phyloP scores from a whole-genome alignment of 2,329 filamentous ascomycete genomes.

The Talaromyces sp. region DNA sequence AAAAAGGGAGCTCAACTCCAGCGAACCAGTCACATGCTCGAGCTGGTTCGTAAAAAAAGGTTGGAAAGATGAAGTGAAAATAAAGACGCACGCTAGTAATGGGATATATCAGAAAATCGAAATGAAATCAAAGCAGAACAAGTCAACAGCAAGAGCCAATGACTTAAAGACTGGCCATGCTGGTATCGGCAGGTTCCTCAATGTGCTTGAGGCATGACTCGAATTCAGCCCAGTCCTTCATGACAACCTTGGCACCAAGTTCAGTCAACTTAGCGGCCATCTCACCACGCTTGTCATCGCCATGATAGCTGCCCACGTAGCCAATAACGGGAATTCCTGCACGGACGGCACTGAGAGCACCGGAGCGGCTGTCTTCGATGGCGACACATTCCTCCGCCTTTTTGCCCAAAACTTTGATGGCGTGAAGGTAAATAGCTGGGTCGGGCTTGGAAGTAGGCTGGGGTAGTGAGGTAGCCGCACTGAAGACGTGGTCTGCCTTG shows the following conservation, averaged over 20 bases:
- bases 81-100: neutral
- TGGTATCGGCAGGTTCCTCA: conserved; percentile 24
- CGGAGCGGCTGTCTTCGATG: conserved; percentile 84
- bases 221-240: conserved; percentile 47
- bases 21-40: neutral
- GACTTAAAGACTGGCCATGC: conserved; percentile 9
- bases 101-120: neutral
- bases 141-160: neutral
- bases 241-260: conserved; percentile 59
- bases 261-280: conserved; percentile 60
- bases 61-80: neutral
- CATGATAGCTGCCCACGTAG: conserved; percentile 74
- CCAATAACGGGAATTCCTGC: conserved; percentile 77
- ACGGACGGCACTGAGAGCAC: conserved; percentile 68
- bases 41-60: neutral
- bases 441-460: conserved; percentile 86
- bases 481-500: conserved; percentile 68
- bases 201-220: conserved; percentile 39
- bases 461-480: conserved; percentile 70
- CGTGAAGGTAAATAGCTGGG: conserved; percentile 78
- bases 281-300: conserved; percentile 54
- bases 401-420: conserved; percentile 68
- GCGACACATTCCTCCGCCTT: conserved; percentile 68
- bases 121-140: neutral
- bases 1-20: conserved; percentile 5